Evolutionary conservation across 495 filamentous ascomycete genomes (phyloP).

Genomic region (Tuber magnatum): DNA sequence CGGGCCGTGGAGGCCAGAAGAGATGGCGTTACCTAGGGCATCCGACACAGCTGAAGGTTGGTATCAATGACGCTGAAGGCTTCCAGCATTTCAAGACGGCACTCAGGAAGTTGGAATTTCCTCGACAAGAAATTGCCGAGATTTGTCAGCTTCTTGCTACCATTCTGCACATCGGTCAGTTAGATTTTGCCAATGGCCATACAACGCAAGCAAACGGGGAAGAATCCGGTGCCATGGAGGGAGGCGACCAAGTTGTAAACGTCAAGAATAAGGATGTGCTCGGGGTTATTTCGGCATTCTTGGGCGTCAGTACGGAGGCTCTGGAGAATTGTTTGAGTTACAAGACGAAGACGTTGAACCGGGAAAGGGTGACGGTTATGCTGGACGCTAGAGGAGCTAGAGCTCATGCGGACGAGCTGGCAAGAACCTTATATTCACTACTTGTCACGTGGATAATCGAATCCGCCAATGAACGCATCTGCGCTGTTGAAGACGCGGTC

Average conservation of each 20-base stretch:
- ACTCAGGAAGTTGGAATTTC: constrained; percentile 85
- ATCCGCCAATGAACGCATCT: constrained; percentile 80
- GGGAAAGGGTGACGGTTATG: constrained; percentile 95
- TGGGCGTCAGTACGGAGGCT: constrained; percentile 70
- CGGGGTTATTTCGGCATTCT: constrained; percentile 77
- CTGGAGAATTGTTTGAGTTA: constrained; percentile 84
- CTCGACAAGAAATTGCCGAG: constrained; percentile 85
- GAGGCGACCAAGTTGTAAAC: constrained; percentile 71
- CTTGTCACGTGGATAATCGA: constrained; percentile 90
- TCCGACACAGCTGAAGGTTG: constrained; percentile 91
- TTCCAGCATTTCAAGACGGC: constrained; percentile 98
- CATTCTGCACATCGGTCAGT: constrained; percentile 90
- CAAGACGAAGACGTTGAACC: constrained; percentile 88
- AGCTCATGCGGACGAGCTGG: constrained; percentile 85
- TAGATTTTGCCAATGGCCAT: constrained; percentile 78
- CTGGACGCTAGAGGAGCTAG: constrained; percentile 85
- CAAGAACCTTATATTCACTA: constrained; percentile 89
- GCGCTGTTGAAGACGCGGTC: constrained; percentile 78
- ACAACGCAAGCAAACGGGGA: constrained; percentile 70
- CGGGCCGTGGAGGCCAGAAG: constrained; percentile 56
- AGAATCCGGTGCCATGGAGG: constrained; percentile 93
- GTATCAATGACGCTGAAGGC: constrained; percentile 88
- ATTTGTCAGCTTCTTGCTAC: constrained; percentile 87
- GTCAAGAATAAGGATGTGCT: constrained; percentile 92
- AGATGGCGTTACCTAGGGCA: constrained; percentile 95